Evolutionary conservation across 2,329 filamentous ascomycete genomes (phyloP).

Genomic region (Ophiocordyceps robertsii): DNA sequence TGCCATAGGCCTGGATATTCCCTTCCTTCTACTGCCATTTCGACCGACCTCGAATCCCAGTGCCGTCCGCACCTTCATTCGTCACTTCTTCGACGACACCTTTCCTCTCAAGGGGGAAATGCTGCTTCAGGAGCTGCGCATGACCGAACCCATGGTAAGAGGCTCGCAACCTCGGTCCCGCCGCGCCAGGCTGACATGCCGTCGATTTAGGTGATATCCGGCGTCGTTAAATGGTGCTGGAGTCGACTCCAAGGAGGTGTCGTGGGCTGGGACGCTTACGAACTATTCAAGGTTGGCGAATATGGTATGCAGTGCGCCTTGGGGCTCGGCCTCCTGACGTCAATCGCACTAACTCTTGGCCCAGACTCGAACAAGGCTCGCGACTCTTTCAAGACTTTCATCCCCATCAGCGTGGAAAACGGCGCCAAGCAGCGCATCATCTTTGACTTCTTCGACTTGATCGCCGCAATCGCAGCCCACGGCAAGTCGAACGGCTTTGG

Average conservation of each 20-base stretch:
- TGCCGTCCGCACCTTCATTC: constrained; percentile 81
- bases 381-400: constrained; percentile 92
- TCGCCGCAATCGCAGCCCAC: constrained; percentile 82
- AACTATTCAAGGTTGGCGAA: constrained; percentile 90
- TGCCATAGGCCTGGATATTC: constrained; percentile 65
- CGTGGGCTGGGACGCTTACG: constrained; percentile 94
- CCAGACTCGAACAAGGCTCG: constrained; percentile 81
- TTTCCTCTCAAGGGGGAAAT: constrained; percentile 52
- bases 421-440: constrained; percentile 78
- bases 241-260: constrained; percentile 80
- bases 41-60: constrained; percentile 86
- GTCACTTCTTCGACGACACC: constrained; percentile 74
- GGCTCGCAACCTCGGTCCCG: neutral
- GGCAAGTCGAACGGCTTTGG: constrained; percentile 88
- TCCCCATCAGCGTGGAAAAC: constrained; percentile 84
- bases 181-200: neutral
- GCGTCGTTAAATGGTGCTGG: constrained; percentile 98
- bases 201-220: constrained; percentile 62
- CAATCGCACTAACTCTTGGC: neutral
- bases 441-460: constrained; percentile 89
- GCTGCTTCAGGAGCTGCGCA: constrained; percentile 73
- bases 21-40: constrained; percentile 89
- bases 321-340: no score
- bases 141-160: constrained; percentile 85
- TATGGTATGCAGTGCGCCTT: constrained; percentile 47